Evolutionary conservation across 164 flowering plant genomes (phyloP).

Genomic region (Nymphaea thermarum): DNA sequence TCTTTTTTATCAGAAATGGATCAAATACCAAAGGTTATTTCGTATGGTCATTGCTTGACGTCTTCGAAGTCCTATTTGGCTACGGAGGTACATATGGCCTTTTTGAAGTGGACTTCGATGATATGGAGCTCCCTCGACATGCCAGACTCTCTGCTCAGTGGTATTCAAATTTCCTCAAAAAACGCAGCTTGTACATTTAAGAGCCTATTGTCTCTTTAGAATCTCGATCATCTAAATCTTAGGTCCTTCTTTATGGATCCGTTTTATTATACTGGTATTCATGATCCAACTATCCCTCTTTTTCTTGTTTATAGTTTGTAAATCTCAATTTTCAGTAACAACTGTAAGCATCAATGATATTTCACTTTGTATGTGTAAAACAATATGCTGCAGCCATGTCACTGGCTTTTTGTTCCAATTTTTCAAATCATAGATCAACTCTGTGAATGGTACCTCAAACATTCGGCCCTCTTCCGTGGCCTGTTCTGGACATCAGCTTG

Average conservation of each 20-base stretch:
- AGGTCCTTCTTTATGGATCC: background rate
- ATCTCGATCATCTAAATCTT: background rate
- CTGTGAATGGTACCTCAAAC: no score
- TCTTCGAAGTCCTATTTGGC: slow-evolving; percentile 1
- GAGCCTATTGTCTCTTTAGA: background rate
- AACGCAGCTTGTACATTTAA: background rate
- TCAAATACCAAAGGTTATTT: slow-evolving; percentile 5
- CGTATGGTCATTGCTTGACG: slow-evolving; percentile 5
- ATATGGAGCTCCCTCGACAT: background rate
- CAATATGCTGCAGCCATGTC: background rate
- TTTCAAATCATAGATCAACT: no score
- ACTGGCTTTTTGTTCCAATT: no score
- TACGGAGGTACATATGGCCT: background rate
- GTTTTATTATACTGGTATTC: no score
- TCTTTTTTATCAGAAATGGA: slow-evolving; percentile 2
- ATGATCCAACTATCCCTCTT: no score
- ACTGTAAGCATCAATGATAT: background rate
- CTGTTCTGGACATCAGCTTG: no score
- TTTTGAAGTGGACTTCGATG: slow-evolving; percentile 4
- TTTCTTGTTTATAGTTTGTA: background rate
- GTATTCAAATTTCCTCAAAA: slow-evolving; percentile 7
- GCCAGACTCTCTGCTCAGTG: slow-evolving; percentile 5
- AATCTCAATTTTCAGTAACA: background rate
- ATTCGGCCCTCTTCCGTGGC: no score
- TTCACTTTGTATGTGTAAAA: background rate